Evolutionary conservation across 768 basidiomycete genomes (phyloP).

Genomic region (Suillus placidus): DNA sequence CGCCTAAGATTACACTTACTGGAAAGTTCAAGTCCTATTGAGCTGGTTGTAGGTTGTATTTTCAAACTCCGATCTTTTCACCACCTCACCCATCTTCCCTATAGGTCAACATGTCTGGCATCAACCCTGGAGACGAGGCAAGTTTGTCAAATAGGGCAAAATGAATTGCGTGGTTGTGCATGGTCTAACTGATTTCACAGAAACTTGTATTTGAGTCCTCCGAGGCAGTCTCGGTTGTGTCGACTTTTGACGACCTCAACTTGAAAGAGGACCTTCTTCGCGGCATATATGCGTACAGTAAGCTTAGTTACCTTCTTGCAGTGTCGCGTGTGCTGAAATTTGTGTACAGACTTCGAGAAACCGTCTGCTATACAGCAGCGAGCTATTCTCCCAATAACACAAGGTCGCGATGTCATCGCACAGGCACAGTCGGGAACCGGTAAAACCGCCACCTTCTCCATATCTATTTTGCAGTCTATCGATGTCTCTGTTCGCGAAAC

Average conservation of each 20-base stretch:
- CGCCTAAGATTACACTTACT: slow-evolving; percentile 16
- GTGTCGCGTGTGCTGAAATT: slow-evolving; percentile 9
- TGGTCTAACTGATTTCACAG: slow-evolving; percentile 34
- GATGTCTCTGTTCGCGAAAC: slow-evolving; percentile 93
- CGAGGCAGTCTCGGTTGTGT: slow-evolving; percentile 86
- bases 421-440: slow-evolving; percentile 99
- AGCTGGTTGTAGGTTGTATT: slow-evolving; percentile 15
- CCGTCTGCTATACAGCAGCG: slow-evolving; percentile 99
- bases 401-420: slow-evolving; percentile 97
- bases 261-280: slow-evolving; percentile 95
- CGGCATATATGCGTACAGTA: slow-evolving; percentile 98
- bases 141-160: slow-evolving; percentile 23
- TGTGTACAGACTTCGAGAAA: slow-evolving; percentile 82
- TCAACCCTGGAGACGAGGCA: slow-evolving; percentile 87
- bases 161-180: slow-evolving; percentile 6
- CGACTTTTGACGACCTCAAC: slow-evolving; percentile 87
- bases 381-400: slow-evolving; percentile 93
- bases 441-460: slow-evolving; percentile 99
- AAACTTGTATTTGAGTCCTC: slow-evolving; percentile 97
- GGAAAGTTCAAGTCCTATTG: slow-evolving; percentile 12
- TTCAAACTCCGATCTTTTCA: slow-evolving; percentile 61
- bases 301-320: slow-evolving; percentile 27
- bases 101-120: slow-evolving; percentile 67
- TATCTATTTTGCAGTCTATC: slow-evolving; percentile 97
- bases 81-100: slow-evolving; percentile 39